Percentiles rank a stretch among this genome's conserved stretches.
phyloP scores from a whole-genome alignment of 352 stramenopile genomes.

The Phytopythium sindhum region DNA sequence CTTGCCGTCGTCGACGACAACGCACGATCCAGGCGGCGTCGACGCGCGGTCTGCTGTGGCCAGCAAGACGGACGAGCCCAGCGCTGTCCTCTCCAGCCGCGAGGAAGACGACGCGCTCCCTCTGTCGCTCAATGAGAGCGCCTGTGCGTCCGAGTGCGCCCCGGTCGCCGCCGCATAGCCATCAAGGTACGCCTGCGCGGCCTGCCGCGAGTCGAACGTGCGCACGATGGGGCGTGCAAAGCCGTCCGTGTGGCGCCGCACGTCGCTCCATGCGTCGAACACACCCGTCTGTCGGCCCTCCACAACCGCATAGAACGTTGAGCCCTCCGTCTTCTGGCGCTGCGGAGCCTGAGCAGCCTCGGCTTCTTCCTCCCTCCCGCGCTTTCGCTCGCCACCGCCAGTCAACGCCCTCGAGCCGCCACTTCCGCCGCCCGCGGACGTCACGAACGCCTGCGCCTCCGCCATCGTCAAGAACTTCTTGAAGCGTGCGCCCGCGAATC shows the following conservation, averaged over 20 bases:
- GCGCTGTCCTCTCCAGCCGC: not conserved
- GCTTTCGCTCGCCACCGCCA: not conserved
- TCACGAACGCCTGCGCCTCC: constrained; percentile 52
- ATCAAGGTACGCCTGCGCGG: constrained; percentile 19
- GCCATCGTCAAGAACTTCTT: constrained; percentile 62
- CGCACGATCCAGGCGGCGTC: not conserved
- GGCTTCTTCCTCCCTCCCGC: constrained; percentile 4
- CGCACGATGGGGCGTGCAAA: constrained; percentile 20
- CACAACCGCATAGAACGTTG: constrained; percentile 17
- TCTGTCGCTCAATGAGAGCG: not conserved
- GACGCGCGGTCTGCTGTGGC: not conserved
- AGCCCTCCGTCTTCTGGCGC: constrained; percentile 1
- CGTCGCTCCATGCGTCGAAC: constrained; percentile 15
- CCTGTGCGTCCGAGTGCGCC: not conserved
- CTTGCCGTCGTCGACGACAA: constrained; percentile 5
- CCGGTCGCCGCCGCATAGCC: constrained; percentile 12
- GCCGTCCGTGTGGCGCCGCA: constrained; percentile 16
- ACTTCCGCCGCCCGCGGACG: not conserved
- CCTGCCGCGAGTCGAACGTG: constrained; percentile 26
- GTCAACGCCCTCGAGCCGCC: not conserved
- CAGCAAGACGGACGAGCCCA: not conserved
- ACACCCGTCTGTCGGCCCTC: constrained; percentile 12
- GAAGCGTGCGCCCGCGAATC: constrained; percentile 41
- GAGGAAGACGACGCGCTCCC: not conserved
- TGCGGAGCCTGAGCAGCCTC: not conserved